A percentile compares a stretch with the other conserved stretches of the same genome.
Evolutionary conservation across 768 basidiomycete genomes (phyloP).

Genomic region (Serendipita sp.): DNA sequence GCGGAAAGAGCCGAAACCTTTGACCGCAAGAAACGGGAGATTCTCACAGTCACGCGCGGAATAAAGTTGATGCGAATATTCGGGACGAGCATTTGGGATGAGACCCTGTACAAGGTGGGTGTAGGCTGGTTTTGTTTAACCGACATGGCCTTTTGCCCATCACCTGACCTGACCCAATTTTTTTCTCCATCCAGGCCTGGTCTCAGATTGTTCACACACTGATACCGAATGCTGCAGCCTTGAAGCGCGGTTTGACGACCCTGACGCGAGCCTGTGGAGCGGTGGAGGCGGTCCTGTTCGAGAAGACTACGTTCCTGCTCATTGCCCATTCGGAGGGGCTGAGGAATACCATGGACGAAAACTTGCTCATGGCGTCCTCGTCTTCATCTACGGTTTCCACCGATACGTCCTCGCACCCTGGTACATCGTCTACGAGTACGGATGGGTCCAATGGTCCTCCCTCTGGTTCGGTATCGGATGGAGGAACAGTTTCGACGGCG

Average conservation of each 20-base stretch:
- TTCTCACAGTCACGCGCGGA: conserved; percentile 39
- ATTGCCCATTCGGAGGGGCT: conserved; percentile 55
- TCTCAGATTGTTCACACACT: conserved; percentile 92
- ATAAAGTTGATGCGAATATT: conserved; percentile 50
- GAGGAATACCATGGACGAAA: conserved; percentile 13
- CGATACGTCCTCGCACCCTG: conserved; percentile 10
- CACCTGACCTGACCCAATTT: neutral
- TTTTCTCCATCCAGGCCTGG: conserved; percentile 56
- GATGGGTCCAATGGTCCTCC: neutral
- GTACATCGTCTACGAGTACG: conserved; percentile 5
- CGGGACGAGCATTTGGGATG: conserved; percentile 96
- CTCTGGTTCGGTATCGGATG: neutral
- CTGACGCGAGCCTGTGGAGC: conserved; percentile 79
- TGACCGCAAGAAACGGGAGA: conserved; percentile 55
- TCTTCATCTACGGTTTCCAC: conserved; percentile 5
- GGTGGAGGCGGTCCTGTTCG: conserved; percentile 89
- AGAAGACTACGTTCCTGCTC: conserved; percentile 94
- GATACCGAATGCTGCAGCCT: conserved; percentile 84
- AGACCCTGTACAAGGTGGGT: conserved; percentile 80
- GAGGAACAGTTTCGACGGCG: conserved; percentile 1
- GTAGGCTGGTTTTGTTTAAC: neutral
- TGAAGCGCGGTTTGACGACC: conserved; percentile 71
- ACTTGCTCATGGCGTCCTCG: neutral
- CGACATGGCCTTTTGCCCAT: neutral
- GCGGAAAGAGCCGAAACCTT: conserved; percentile 41